Base-by-base conservation (phyloP, 495 filamentous ascomycete species). In the Neurospora sp. region DNA sequence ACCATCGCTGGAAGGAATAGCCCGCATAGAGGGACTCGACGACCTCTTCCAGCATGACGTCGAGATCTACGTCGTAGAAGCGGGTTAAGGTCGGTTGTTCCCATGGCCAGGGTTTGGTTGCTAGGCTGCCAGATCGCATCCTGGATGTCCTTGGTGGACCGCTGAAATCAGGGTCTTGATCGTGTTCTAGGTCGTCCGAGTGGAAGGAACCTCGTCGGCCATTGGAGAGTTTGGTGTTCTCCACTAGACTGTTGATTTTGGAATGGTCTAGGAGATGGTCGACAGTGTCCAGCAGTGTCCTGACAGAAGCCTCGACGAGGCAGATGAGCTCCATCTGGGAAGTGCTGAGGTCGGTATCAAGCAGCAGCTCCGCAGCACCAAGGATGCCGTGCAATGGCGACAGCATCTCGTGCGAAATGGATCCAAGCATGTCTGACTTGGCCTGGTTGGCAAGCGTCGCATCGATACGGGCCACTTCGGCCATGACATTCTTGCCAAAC, bases 301-400 rank as follows among this genome's bases (percentile, higher is more conserved):
- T 87, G 0, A 91, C 91, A 73, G 92, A 96, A 5, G 89, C 88
- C 70, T 93, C 89, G 71, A 96, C 88, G 8, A 92, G 93, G 70
- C 91, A 86, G 1, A 93, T 84, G 54, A 93, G 85, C n/a, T 88
- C 89, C 37, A 82, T 82, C 77, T 93, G 90, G 73, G 85, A 82
- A 6, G 80, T 78, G 42, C 87, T 82, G 5, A 89, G 81, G 21
- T 82, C 74, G 0, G 85, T 88, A 13, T 88, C 86, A 34, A 88
- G 83, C 8, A 94, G 77, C 72, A 96, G 90, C 77, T 96, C 92
- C 2, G 89, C 89, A 62, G 88, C 90, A 0, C 90, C 91, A 3
- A 94, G 78, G 62, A 94, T 92, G 0, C 92, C 92, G 75, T 94
- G 92, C 8, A 96, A 81, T 2, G 93, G 93, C 21, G 89, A 92